Evolutionary conservation across 768 basidiomycete genomes (phyloP).

Genomic region (Leccinum broughii): DNA sequence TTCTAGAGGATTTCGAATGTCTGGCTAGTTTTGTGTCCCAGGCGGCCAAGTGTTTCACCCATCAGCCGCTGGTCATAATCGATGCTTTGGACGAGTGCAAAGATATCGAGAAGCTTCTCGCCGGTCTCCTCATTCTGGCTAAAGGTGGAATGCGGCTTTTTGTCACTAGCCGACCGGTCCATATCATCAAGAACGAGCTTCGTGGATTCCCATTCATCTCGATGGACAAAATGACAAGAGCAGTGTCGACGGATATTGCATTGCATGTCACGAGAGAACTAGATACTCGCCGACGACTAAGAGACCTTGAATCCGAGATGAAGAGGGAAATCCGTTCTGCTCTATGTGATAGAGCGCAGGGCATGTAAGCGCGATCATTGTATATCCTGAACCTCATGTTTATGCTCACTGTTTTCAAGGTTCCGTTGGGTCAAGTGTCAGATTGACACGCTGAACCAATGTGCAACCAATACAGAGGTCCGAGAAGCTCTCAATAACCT

Average conservation of each 20-base stretch:
- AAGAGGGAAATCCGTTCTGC: conserved; percentile 12
- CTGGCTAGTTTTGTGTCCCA: conserved; percentile 6
- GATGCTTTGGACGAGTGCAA: conserved; percentile 27
- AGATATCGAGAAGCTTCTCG: conserved; percentile 9
- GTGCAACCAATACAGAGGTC: conserved; percentile 10
- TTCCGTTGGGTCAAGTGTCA: conserved; percentile 28
- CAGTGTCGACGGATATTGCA: conserved; percentile 12
- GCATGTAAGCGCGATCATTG: conserved; percentile 16
- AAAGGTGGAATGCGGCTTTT: conserved; percentile 11
- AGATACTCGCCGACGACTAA: conserved; percentile 6
- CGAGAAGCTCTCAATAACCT: conserved; percentile 16
- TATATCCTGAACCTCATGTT: neutral
- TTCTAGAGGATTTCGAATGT: conserved; percentile 2
- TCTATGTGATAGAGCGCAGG: conserved; percentile 15
- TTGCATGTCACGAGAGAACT: conserved; percentile 17
- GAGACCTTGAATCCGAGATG: conserved; percentile 4
- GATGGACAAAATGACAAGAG: conserved; percentile 5
- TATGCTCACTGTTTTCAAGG: conserved; percentile 8
- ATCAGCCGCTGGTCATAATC: conserved; percentile 13
- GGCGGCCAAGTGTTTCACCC: neutral
- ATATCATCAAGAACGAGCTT: conserved; percentile 9
- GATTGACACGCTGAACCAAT: conserved; percentile 14
- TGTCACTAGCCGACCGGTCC: conserved; percentile 19
- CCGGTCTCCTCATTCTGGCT: conserved; percentile 2
- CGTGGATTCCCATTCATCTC: conserved; percentile 8